phyloP scores from a whole-genome alignment of 192 early-diverging fungal species.

The Endogone sp. region DNA sequence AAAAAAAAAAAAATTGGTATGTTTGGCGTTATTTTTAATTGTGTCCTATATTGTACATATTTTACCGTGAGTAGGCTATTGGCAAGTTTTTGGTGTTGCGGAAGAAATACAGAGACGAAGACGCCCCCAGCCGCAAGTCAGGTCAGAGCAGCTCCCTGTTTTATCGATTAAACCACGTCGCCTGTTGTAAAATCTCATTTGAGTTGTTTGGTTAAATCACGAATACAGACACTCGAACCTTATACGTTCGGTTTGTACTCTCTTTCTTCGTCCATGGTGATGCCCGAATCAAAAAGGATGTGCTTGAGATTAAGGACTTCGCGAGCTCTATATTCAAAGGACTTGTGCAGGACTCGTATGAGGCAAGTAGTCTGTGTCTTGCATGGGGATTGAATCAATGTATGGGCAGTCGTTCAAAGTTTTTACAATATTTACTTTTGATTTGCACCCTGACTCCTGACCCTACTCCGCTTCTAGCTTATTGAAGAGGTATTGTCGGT shows the following conservation, averaged over 20 bases:
- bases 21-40: no score
- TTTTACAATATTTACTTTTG: not conserved
- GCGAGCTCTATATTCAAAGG: constrained; percentile 66
- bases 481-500: constrained; percentile 55
- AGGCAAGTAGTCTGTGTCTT: constrained; percentile 36
- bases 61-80: not conserved
- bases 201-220: not conserved
- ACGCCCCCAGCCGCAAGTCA: constrained; percentile 27
- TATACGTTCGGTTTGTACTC: constrained; percentile 75
- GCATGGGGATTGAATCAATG: not conserved
- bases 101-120: constrained; percentile 22
- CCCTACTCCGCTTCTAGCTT: constrained; percentile 22
- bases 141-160: constrained; percentile 12
- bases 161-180: not conserved
- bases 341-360: constrained; percentile 58
- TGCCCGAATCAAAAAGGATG: constrained; percentile 57
- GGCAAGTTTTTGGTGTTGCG: not conserved
- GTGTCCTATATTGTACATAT: no score
- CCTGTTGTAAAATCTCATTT: not conserved
- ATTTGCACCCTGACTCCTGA: not conserved
- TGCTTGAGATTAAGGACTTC: constrained; percentile 72
- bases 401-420: not conserved
- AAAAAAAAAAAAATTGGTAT: no score
- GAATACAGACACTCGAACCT: constrained; percentile 56
- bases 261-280: constrained; percentile 74